phyloP scores from a whole-genome alignment of 1,284 basidiomycete genomes.

The Moniliella sp. region DNA sequence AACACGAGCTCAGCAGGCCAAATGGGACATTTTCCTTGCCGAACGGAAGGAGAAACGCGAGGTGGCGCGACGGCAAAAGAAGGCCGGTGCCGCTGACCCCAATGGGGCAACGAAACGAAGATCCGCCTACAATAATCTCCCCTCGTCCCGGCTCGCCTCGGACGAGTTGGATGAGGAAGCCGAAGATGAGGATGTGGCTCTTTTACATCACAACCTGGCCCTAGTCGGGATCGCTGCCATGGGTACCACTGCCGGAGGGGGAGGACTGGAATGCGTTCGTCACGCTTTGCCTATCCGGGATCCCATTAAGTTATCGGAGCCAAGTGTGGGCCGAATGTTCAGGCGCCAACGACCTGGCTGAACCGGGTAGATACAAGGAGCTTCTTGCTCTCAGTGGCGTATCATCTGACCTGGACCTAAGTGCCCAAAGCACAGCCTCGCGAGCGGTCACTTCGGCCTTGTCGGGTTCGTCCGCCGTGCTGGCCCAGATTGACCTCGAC shows the following conservation, averaged over 20 bases:
- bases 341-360: slow-evolving; percentile 67
- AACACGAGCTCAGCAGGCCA: slow-evolving; percentile 52
- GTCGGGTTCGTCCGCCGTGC: too few relatives aligned
- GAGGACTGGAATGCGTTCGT: slow-evolving; percentile 63
- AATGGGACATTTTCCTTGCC: slow-evolving; percentile 76
- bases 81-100: too few relatives aligned
- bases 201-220: slow-evolving; percentile 11
- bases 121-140: too few relatives aligned
- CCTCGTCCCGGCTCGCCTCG: too few relatives aligned
- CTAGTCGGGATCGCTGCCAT: slow-evolving; percentile 73
- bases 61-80: background rate
- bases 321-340: slow-evolving; percentile 75
- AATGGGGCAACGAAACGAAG: too few relatives aligned
- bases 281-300: slow-evolving; percentile 55
- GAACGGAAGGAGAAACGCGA: slow-evolving; percentile 35
- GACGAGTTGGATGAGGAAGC: slow-evolving; percentile 45
- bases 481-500: slow-evolving; percentile 97
- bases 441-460: too few relatives aligned
- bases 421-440: slow-evolving; percentile 41
- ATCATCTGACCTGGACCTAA: slow-evolving; percentile 41
- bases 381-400: too few relatives aligned
- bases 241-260: slow-evolving; percentile 42
- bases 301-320: slow-evolving; percentile 65
- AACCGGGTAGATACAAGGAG: slow-evolving; percentile 75
- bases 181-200: too few relatives aligned